Percentiles rank a stretch among this genome's conserved stretches.
phyloP scores from a whole-genome alignment of 2,329 filamentous ascomycete genomes.

The Catunica adiposa region DNA sequence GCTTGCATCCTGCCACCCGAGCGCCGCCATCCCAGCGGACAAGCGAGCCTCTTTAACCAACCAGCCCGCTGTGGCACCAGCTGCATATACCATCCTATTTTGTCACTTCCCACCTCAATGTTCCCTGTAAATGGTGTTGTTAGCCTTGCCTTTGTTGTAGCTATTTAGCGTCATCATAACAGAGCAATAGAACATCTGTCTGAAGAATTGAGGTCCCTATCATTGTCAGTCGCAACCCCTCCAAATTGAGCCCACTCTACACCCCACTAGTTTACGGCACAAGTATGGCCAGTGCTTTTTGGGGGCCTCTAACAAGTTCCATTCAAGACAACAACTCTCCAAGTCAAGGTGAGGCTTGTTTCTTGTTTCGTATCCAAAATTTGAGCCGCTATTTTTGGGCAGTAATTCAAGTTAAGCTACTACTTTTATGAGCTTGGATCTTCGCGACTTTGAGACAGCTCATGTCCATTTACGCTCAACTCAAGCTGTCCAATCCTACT shows the following conservation, averaged over 20 bases:
- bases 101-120: neutral
- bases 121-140: too few relatives aligned
- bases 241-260: neutral
- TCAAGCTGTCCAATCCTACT: too few relatives aligned
- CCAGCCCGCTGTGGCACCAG: neutral
- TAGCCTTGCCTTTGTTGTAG: too few relatives aligned
- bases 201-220: too few relatives aligned
- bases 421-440: neutral
- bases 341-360: neutral
- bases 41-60: neutral
- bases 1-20: neutral
- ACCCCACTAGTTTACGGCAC: neutral
- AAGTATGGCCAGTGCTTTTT: constrained; percentile 4
- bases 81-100: neutral
- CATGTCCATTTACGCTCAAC: too few relatives aligned
- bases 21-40: neutral
- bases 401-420: neutral
- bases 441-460: neutral
- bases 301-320: neutral
- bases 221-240: neutral
- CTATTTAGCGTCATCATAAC: neutral
- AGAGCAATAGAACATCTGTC: too few relatives aligned
- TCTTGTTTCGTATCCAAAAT: neutral
- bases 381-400: neutral
- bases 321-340: neutral